Base-by-base conservation (phyloP, 345 rosid species). In the Geranium brycei region DNA sequence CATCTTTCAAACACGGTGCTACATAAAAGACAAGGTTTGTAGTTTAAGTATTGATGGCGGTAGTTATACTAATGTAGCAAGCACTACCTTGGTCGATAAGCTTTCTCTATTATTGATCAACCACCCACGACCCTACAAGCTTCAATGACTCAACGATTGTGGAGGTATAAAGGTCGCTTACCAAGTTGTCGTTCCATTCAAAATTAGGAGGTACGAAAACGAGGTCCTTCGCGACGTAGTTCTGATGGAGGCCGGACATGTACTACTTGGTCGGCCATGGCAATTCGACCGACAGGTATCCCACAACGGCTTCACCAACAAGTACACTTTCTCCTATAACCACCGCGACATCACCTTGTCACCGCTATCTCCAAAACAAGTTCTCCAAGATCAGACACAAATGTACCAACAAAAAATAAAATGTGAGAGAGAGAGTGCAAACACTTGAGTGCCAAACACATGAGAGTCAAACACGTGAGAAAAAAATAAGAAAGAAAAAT, bases 91-190 rank as follows among this genome's bases (percentile, higher is more conserved):
- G 30, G 31, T 57, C 1, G 41, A 35, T 2, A 58, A 16, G 3
- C 58, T 66, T 16, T 3, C 17, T 16, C 5, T 66, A 57, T 7
- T 16, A 31, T 17, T 17, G 1, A 12, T 15, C 3, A 58, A 17
- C 12, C 62, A 66, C 58, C 55, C 23, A n/a, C 57, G 6, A 18
- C 68, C 60, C 1, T 65, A 65, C n/a, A 65, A 56, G 7, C 19
- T 55, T 6, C 47, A 65, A 0, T 57, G 68, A 61, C 3, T 65
- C 2, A 65, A 57, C 7, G 47, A 15, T 1, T 3, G n/a, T 3
- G 61, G 61, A 5, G 68, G 56, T 2, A 38, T 57, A 18, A n/a
- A n/a, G 28, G 28, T 23, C 2, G 28, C 28, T 23, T 23, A 23
- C 28, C 28, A 23, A 23, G 28, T 23, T 23, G 28, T 2, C 28